phyloP scores from a whole-genome alignment of 495 filamentous ascomycete genomes.

The Neurospora sp. region DNA sequence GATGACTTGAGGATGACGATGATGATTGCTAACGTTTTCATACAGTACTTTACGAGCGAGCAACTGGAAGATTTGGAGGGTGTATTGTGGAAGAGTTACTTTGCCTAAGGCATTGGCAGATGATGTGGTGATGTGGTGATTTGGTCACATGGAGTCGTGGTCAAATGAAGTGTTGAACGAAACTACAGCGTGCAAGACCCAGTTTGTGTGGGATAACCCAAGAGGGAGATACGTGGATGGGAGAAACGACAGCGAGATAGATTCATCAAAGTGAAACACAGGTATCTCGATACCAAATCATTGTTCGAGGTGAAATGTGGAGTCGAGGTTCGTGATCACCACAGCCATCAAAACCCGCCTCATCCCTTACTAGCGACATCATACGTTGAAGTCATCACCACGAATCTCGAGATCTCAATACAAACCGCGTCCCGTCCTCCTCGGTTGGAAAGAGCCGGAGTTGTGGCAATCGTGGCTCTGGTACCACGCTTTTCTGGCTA shows the following conservation, averaged over 20 bases:
- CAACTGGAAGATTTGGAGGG: conserved; percentile 93
- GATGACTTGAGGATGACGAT: too few relatives aligned
- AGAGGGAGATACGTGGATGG: not conserved
- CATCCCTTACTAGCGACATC: not conserved
- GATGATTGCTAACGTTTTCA: not conserved
- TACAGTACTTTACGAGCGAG: conserved; percentile 88
- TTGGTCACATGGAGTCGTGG: not conserved
- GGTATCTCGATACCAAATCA: not conserved
- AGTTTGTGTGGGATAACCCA: not conserved
- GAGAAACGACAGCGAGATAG: not conserved
- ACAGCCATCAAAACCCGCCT: not conserved
- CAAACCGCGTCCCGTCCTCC: not conserved
- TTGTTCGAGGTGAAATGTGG: not conserved
- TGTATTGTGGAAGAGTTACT: conserved; percentile 99
- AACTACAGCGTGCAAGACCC: not conserved
- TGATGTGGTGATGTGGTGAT: not conserved
- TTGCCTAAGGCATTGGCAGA: conserved; percentile 49
- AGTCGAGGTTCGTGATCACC: not conserved
- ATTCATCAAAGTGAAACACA: not conserved
- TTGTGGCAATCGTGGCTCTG: not conserved
- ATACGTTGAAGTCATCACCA: not conserved
- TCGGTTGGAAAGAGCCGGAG: not conserved
- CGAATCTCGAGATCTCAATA: not conserved
- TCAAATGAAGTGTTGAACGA: not conserved
- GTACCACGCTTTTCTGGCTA: too few relatives aligned